phyloP scores from a whole-genome alignment of 345 rosid genomes.

The Rhodamnia rubescens region DNA sequence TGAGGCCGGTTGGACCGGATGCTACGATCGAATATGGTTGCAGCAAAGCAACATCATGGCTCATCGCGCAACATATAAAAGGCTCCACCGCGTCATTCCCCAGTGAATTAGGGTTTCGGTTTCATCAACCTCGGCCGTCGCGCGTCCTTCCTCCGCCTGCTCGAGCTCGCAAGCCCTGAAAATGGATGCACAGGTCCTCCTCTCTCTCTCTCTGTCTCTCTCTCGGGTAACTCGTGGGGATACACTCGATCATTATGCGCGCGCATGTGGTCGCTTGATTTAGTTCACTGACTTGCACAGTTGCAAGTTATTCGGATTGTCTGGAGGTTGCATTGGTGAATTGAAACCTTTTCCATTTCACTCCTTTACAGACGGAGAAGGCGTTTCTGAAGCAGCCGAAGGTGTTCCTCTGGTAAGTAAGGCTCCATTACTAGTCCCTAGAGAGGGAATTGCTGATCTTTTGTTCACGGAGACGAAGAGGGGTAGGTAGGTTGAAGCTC shows the following conservation, averaged over 20 bases:
- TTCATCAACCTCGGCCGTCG: not conserved
- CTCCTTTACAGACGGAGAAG: slow-evolving; percentile 51
- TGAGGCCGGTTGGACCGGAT: too few species aligned
- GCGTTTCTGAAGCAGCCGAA: slow-evolving; percentile 81
- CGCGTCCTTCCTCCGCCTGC: not conserved
- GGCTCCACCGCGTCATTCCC: not conserved
- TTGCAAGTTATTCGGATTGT: not conserved
- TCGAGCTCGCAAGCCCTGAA: not conserved
- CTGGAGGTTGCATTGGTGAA: not conserved
- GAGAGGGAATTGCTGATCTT: not conserved
- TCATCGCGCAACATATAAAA: not conserved
- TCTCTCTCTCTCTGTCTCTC: not conserved
- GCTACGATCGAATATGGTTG: too few species aligned
- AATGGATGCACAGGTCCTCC: not conserved
- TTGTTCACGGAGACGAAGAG: not conserved
- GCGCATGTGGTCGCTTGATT: not conserved
- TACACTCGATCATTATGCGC: not conserved
- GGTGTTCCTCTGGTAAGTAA: slow-evolving; percentile 51
- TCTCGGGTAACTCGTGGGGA: not conserved
- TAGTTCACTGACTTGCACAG: not conserved
- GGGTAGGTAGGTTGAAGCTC: not conserved
- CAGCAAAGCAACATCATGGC: too few species aligned
- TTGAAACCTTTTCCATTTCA: not conserved
- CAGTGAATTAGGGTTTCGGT: not conserved
- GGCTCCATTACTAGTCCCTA: not conserved